A percentile compares a stretch with the other conserved stretches of the same genome.
Conservation (phyloP, 352 stramenopile species). For the Phytophthora chlamydospora region DNA sequence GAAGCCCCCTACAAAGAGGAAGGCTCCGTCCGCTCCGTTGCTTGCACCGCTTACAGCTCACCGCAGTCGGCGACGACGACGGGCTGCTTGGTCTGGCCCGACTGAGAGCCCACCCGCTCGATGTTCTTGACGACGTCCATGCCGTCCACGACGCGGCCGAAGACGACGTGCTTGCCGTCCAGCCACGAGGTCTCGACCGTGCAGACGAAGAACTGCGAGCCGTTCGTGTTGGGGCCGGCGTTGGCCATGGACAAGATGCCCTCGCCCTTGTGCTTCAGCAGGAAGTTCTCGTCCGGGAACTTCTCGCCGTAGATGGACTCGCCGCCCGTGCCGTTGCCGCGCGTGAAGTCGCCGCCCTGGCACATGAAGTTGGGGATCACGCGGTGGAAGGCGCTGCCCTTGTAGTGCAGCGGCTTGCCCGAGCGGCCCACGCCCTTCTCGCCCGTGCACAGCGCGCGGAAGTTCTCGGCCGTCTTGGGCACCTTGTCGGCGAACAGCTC, state of each 20-base stretch:
- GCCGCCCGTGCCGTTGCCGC: slow-evolving; percentile 90
- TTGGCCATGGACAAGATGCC: slow-evolving; percentile 97
- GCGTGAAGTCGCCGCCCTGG: slow-evolving; percentile 98
- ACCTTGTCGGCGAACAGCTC: slow-evolving; percentile 90
- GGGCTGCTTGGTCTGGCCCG: slow-evolving; percentile 87
- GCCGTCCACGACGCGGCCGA: slow-evolving; percentile 96
- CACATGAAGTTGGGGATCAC: slow-evolving; percentile 95
- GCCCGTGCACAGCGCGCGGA: slow-evolving; percentile 97
- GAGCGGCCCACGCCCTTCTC: slow-evolving; percentile 92
- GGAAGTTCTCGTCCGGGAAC: slow-evolving; percentile 98
- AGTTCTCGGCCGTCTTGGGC: slow-evolving; percentile 98
- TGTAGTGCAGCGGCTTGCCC: slow-evolving; percentile 86
- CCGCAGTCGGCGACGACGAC: slow-evolving; percentile 97
- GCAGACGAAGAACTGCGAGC: slow-evolving; percentile 98
- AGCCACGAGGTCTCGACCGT: slow-evolving; percentile 91
- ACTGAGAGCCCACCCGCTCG: slow-evolving; percentile 94
- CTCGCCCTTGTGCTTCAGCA: slow-evolving; percentile 88
- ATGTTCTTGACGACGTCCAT: slow-evolving; percentile 98
- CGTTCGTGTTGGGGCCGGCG: slow-evolving; percentile 96
- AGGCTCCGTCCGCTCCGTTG: neutral
- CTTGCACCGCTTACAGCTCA: slow-evolving; percentile 67
- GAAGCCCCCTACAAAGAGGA: neutral
- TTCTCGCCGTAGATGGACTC: slow-evolving; percentile 95
- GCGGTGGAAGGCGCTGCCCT: slow-evolving; percentile 92
- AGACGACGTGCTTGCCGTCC: slow-evolving; percentile 93